Conservation (phyloP, 2,329 filamentous ascomycete genomes). For the Diaporthe destruens region DNA sequence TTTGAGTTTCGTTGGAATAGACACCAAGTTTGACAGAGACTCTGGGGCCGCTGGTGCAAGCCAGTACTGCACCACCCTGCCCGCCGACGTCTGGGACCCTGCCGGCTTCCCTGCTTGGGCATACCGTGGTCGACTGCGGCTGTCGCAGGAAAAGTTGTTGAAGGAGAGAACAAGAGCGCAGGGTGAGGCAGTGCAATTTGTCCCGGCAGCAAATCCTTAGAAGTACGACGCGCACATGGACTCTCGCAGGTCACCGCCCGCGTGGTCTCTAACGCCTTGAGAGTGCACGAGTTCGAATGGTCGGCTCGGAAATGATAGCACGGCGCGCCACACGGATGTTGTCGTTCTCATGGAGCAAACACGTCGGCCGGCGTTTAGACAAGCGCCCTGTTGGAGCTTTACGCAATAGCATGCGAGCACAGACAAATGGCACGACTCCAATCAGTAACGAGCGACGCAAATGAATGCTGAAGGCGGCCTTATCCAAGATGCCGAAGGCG, state of each 20-base stretch:
- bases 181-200: slow-evolving; percentile 66
- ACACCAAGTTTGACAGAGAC: slow-evolving; percentile 50
- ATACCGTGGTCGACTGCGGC: slow-evolving; percentile 63
- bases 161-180: slow-evolving; percentile 59
- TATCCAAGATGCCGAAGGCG: too few relatives aligned
- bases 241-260: not conserved
- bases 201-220: slow-evolving; percentile 49
- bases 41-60: slow-evolving; percentile 59
- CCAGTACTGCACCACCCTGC: slow-evolving; percentile 76
- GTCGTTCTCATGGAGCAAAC: not conserved
- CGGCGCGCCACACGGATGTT: too few relatives aligned
- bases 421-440: not conserved
- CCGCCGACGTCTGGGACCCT: slow-evolving; percentile 70
- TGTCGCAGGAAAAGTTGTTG: slow-evolving; percentile 59
- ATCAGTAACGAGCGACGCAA: not conserved
- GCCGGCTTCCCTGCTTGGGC: slow-evolving; percentile 67
- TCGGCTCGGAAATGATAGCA: not conserved
- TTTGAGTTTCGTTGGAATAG: slow-evolving; percentile 72
- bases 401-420: too few relatives aligned
- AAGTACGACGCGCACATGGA: too few relatives aligned
- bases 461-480: not conserved
- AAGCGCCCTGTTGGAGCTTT: not conserved
- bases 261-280: not conserved
- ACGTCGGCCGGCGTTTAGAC: too few relatives aligned
- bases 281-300: not conserved